Conservation (phyloP, 2,329 filamentous ascomycete species). For the Trichophyton verrucosum region DNA sequence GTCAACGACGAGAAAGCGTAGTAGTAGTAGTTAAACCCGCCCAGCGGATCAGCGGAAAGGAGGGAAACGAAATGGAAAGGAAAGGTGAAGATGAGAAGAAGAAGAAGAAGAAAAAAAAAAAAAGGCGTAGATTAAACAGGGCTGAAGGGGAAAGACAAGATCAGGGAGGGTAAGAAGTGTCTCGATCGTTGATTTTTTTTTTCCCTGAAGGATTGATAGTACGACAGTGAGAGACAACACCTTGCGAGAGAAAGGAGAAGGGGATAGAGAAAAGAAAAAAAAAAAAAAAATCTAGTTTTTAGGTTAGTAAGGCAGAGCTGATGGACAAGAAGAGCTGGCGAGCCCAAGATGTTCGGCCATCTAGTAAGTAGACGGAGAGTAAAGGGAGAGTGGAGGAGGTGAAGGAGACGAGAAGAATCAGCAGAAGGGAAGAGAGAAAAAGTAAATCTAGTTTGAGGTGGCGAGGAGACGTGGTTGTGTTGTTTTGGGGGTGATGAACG, state of each 20-base stretch:
- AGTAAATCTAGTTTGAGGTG: slow-evolving; percentile 4
- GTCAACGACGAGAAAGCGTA: not conserved
- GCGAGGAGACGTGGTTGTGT: not conserved
- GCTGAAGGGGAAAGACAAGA: too few relatives aligned
- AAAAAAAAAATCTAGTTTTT: not conserved
- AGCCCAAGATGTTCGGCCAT: slow-evolving; percentile 1
- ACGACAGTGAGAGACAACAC: too few relatives aligned
- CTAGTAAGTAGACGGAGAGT: not conserved
- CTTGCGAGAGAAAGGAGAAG: too few relatives aligned
- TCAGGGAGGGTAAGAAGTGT: too few relatives aligned
- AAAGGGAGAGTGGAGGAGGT: not conserved
- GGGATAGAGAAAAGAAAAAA: not conserved
- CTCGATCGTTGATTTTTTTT: too few relatives aligned
- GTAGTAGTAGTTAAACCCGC: not conserved
- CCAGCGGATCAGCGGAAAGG: slow-evolving; percentile 3
- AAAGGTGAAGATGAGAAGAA: not conserved
- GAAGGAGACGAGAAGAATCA: not conserved
- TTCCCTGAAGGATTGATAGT: too few relatives aligned
- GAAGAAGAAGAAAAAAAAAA: not conserved
- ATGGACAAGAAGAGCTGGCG: not conserved
- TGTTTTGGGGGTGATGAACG: not conserved
- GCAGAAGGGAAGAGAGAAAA: not conserved
- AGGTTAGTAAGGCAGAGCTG: not conserved
- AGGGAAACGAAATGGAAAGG: not conserved
- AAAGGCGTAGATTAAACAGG: too few relatives aligned